Base-by-base conservation (phyloP, 139 green algal species). In the Tetraselmis striata region DNA sequence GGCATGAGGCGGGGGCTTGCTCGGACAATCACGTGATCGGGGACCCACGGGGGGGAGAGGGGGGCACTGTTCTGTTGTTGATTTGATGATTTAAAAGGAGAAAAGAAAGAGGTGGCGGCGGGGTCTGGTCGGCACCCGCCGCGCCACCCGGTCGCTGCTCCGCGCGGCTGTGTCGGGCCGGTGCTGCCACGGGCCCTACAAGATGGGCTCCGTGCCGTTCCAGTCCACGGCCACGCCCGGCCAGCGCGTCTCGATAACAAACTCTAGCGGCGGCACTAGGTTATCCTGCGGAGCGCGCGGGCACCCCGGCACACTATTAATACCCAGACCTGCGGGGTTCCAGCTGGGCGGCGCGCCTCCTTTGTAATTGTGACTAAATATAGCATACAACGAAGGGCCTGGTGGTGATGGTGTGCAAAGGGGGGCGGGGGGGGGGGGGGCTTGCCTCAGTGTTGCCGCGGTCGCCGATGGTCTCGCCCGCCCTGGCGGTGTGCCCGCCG, bases 241-340 rank as follows among this genome's bases (percentile, higher is more conserved):
- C 89, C 91, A 94, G 58, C 83, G 87, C 2, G 91, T 94, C 85
- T 94, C 87, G 32, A 94, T 91, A 0, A 94, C 91, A 82, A 87
- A 92, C 83, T 94, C 91, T 27, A 94, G 80, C 0, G 89, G 89
- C 24, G 89, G 87, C 59, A 91, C 45, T 18, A 67, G 45, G 45
- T 5, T 67, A 67, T 18, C 45, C 45, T 67, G 45, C 18, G 18
- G 45, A 67, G 11, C 5, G 45, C 45, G 18, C n/a, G n/a, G n/a
- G n/a, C n/a, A n/a, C n/a, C n/a, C n/a, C n/a, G n/a, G n/a, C n/a
- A 18, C 45, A 67, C 18, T 67, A 18, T 67, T 67, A 25, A 67
- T 67, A 25, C 18, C 45, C 18, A 5, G 45, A 67, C 5, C 5
- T 67, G 11, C 45, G 5, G 5, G 18, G 18, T 67, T 25, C 45